These are phyloP conservation scores for Lyophyllum semitale DNA, from an alignment of 768 basidiomycete species.

Conservation along the genomic window DNA sequence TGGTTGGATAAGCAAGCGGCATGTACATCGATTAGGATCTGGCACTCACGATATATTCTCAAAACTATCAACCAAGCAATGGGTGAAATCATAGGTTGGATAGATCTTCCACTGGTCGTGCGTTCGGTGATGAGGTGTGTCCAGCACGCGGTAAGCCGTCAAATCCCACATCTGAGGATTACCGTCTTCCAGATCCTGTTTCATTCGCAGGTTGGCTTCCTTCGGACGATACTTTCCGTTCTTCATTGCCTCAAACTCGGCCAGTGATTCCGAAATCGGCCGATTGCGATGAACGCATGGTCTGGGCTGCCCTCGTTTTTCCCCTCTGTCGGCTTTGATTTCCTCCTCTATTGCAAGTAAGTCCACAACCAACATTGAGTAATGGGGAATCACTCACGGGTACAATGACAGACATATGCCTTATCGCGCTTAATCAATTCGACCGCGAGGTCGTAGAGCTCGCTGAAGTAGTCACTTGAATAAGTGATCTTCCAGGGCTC, in stretches of 20 bases:
- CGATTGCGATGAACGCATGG: conserved; percentile 87
- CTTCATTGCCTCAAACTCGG: conserved; percentile 92
- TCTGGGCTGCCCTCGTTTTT: conserved; percentile 74
- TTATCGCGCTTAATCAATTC: conserved; percentile 88
- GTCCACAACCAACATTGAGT: neutral
- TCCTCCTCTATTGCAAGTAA: conserved; percentile 70
- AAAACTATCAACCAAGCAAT: conserved; percentile 97
- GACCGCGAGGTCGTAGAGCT: conserved; percentile 83
- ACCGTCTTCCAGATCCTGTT: conserved; percentile 87
- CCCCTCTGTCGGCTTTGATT: conserved; percentile 87
- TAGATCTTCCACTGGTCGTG: conserved; percentile 95
- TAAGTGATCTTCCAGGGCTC: conserved; percentile 99
- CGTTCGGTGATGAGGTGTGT: conserved; percentile 91
- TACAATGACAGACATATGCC: conserved; percentile 96
- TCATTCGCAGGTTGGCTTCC: conserved; percentile 94
- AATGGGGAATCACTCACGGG: conserved; percentile 58
- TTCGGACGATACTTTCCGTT: conserved; percentile 88
- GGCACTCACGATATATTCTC: conserved; percentile 94
- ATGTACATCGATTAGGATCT: neutral
- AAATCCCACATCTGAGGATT: conserved; percentile 99
- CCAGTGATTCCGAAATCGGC: conserved; percentile 83
- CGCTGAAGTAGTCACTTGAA: conserved; percentile 94
- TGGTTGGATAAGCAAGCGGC: neutral
- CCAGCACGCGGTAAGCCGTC: conserved; percentile 92
- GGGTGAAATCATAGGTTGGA: conserved; percentile 98